Evolutionary conservation across 2,329 filamentous ascomycete genomes (phyloP).

Genomic region (Arachnomyces sp.): DNA sequence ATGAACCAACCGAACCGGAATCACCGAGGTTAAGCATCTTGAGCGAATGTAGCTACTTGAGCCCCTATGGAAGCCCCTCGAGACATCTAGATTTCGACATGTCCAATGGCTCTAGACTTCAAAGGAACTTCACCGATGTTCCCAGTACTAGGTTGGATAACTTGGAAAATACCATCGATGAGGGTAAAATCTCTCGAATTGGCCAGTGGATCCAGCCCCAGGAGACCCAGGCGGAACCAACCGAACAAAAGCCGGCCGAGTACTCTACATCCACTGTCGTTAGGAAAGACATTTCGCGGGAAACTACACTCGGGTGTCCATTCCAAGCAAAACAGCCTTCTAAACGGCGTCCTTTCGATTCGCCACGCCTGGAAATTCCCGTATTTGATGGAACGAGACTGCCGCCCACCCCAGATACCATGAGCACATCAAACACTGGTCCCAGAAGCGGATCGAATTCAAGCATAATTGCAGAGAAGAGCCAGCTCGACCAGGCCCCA

Average conservation of each 20-base stretch:
- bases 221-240: slow-evolving; percentile 12
- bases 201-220: slow-evolving; percentile 26
- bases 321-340: slow-evolving; percentile 18
- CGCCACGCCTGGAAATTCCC: slow-evolving; percentile 21
- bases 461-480: slow-evolving; percentile 26
- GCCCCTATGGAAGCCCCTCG: slow-evolving; percentile 22
- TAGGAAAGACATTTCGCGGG: too few species aligned
- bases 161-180: slow-evolving; percentile 10
- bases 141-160: background rate
- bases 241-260: slow-evolving; percentile 13
- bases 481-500: slow-evolving; percentile 14
- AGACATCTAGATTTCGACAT: slow-evolving; percentile 10
- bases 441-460: slow-evolving; percentile 27
- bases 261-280: background rate
- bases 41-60: slow-evolving; percentile 39
- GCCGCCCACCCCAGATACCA: slow-evolving; percentile 37
- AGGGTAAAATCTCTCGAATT: slow-evolving; percentile 20
- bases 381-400: slow-evolving; percentile 28
- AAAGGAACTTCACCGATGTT: slow-evolving; percentile 14
- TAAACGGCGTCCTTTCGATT: slow-evolving; percentile 13
- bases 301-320: slow-evolving; percentile 17
- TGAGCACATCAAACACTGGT: slow-evolving; percentile 31
- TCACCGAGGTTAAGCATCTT: slow-evolving; percentile 37
- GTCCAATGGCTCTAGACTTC: background rate
- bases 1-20: slow-evolving; percentile 24